Conservation (phyloP, 345 rosid genomes). For the Aquilaria sinensis region DNA sequence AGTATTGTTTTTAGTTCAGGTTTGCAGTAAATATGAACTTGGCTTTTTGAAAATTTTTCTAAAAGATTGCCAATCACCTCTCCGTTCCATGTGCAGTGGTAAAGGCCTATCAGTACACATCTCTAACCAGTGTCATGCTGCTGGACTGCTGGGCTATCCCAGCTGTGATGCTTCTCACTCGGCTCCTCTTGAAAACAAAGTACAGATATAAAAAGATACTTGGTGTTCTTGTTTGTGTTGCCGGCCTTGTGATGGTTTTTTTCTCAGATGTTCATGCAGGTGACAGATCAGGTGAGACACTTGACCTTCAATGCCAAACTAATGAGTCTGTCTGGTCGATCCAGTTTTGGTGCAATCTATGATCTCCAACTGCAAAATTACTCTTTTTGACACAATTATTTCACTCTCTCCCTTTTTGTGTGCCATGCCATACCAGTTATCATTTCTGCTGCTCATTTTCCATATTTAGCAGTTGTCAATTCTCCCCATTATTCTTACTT, state of each 20-base stretch:
- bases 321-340: too few species aligned
- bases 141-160: constrained; percentile 97
- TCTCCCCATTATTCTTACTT: too few species aligned
- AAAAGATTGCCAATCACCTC: constrained; percentile 11
- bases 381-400: too few species aligned
- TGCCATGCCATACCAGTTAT: too few species aligned
- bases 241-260: constrained; percentile 73
- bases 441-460: too few species aligned
- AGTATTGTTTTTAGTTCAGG: neutral
- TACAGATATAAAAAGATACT: constrained; percentile 68
- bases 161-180: constrained; percentile 75
- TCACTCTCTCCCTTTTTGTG: too few species aligned
- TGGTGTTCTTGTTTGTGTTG: constrained; percentile 73
- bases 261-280: constrained; percentile 90
- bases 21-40: neutral
- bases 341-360: too few species aligned
- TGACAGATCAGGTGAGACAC: constrained; percentile 54
- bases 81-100: constrained; percentile 47
- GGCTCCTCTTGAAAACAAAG: constrained; percentile 69
- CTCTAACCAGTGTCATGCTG: constrained; percentile 87
- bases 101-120: constrained; percentile 87
- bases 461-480: too few species aligned
- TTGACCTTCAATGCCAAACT: neutral
- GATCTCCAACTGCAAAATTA: too few species aligned
- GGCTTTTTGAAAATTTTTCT: constrained; percentile 1